These are phyloP conservation scores for Fraxinus sp. DNA, from an alignment of 305 asterid genomes.

Conservation along the genomic window DNA sequence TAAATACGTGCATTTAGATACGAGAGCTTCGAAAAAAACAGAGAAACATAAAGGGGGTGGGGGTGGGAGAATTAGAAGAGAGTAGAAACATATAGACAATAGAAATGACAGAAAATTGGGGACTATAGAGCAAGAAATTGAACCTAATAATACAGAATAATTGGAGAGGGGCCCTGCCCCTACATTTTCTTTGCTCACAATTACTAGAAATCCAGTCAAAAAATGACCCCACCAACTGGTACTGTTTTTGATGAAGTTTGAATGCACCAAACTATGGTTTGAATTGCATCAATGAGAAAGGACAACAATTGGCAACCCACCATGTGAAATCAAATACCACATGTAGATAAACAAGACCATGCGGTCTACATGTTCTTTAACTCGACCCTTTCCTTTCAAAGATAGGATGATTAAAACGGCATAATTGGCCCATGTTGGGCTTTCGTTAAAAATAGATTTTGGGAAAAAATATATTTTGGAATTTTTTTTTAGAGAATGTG, in stretches of 20 bases:
- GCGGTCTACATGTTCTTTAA: not conserved
- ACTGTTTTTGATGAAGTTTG: conserved; percentile 24
- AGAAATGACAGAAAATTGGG: conserved; percentile 16
- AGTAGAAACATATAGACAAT: conserved; percentile 8
- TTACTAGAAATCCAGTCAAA: conserved; percentile 34
- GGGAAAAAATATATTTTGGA: too few species aligned
- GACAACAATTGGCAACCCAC: not conserved
- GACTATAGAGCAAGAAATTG: not conserved
- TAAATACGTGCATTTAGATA: not conserved
- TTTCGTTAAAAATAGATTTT: not conserved
- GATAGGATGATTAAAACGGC: not conserved
- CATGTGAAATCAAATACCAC: not conserved
- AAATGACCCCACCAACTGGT: conserved; percentile 23
- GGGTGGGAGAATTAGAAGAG: conserved; percentile 2
- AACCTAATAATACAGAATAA: conserved; percentile 19
- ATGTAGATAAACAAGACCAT: not conserved
- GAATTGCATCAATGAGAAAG: not conserved
- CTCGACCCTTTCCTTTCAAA: not conserved
- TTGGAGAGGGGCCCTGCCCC: conserved; percentile 19
- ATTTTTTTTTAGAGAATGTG: not conserved
- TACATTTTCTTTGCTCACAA: conserved; percentile 2
- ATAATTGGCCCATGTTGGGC: not conserved
- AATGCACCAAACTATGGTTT: conserved; percentile 8
- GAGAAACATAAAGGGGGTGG: not conserved
- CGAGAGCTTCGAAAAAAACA: not conserved